Evolutionary conservation across 768 basidiomycete genomes (phyloP).

Genomic region (Pleurotus citrinopileatus): DNA sequence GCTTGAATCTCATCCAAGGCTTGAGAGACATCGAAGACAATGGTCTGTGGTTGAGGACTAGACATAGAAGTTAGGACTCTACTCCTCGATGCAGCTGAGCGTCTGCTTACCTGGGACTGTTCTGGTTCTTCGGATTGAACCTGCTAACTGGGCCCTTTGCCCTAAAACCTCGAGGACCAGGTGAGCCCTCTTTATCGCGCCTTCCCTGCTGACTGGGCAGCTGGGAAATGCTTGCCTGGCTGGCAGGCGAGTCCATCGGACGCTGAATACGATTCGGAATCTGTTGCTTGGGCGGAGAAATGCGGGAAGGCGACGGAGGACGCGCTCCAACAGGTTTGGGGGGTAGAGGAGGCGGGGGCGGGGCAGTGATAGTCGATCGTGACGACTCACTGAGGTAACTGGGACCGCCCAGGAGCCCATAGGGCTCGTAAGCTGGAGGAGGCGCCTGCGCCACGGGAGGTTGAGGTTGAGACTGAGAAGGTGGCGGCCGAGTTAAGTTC

Average conservation of each 20-base stretch:
- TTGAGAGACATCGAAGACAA: slow-evolving; percentile 75
- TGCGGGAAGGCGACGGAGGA: slow-evolving; percentile 49
- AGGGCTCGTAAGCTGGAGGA: slow-evolving; percentile 43
- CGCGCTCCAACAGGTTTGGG: slow-evolving; percentile 49
- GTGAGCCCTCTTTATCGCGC: slow-evolving; percentile 72
- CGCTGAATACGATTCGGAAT: slow-evolving; percentile 30
- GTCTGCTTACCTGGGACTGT: slow-evolving; percentile 54
- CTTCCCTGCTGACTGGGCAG: slow-evolving; percentile 24
- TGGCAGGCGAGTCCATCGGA: slow-evolving; percentile 51
- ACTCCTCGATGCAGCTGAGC: background rate
- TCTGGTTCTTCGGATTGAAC: slow-evolving; percentile 42
- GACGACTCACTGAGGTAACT: slow-evolving; percentile 44
- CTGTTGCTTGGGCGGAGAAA: slow-evolving; percentile 64
- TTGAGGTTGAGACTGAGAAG: slow-evolving; percentile 30
- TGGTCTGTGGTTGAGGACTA: slow-evolving; percentile 63
- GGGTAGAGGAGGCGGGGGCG: slow-evolving; percentile 65
- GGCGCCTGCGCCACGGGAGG: slow-evolving; percentile 32
- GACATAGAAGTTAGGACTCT: background rate
- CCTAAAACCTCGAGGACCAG: slow-evolving; percentile 49
- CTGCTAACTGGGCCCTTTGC: slow-evolving; percentile 32
- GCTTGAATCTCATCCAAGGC: slow-evolving; percentile 74
- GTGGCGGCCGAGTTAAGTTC: slow-evolving; percentile 57
- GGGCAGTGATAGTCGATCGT: slow-evolving; percentile 41
- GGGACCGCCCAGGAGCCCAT: slow-evolving; percentile 29
- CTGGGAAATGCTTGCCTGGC: slow-evolving; percentile 32